A percentile compares a stretch with the other conserved stretches of the same genome.
phyloP scores from a whole-genome alignment of 2,329 filamentous ascomycete species.

The Epichloe baconii region DNA sequence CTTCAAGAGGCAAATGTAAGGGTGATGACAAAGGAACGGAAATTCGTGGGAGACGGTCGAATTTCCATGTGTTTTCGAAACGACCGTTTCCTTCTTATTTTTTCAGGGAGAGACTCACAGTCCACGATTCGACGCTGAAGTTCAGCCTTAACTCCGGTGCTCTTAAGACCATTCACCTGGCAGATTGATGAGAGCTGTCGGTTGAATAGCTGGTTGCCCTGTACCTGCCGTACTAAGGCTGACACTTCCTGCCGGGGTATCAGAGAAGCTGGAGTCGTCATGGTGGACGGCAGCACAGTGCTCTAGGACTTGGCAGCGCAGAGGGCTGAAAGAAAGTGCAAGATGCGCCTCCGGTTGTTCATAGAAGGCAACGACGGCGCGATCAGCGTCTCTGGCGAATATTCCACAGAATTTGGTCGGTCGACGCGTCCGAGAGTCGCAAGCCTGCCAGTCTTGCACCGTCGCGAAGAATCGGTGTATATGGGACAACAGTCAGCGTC shows the following conservation, averaged over 20 bases:
- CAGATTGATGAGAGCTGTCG: slow-evolving; percentile 65
- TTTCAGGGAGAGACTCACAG: slow-evolving; percentile 43
- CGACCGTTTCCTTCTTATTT: neutral
- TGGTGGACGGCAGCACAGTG: slow-evolving; percentile 3
- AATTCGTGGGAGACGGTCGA: neutral
- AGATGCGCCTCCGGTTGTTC: slow-evolving; percentile 1
- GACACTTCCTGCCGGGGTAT: slow-evolving; percentile 30
- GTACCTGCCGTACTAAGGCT: slow-evolving; percentile 30
- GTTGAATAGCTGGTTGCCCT: slow-evolving; percentile 35
- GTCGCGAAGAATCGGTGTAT: neutral
- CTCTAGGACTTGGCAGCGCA: neutral
- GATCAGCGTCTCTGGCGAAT: neutral
- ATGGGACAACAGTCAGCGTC: neutral
- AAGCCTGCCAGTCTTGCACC: neutral
- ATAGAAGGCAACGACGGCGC: slow-evolving; percentile 4
- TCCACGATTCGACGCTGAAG: slow-evolving; percentile 66
- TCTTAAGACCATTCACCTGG: slow-evolving; percentile 57
- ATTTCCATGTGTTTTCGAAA: neutral
- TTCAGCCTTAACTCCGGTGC: slow-evolving; percentile 73
- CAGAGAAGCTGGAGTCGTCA: slow-evolving; percentile 15
- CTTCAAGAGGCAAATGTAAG: no score
- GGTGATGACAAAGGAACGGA: neutral
- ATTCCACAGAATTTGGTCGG: neutral
- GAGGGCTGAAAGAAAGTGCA: neutral
- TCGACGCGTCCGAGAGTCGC: neutral